Percentiles rank a stretch among this genome's conserved stretches.
phyloP scores from a whole-genome alignment of 2,329 filamentous ascomycete genomes.

The Orbilia javanica region DNA sequence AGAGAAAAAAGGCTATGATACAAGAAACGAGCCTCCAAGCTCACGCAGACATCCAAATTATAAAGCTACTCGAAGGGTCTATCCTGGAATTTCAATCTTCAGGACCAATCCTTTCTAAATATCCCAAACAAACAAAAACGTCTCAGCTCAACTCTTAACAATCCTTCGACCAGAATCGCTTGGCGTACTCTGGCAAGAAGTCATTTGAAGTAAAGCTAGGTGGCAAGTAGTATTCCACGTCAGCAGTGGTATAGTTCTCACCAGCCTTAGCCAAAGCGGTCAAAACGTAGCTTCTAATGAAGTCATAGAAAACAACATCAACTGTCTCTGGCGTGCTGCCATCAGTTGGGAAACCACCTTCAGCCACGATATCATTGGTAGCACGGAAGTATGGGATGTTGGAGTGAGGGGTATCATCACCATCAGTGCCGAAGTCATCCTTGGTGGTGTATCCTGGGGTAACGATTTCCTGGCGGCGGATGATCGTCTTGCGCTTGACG shows the following conservation, averaged over 20 bases:
- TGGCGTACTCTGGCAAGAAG: slow-evolving; percentile 51
- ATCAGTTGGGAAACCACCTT: slow-evolving; percentile 72
- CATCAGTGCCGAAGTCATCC: slow-evolving; percentile 84
- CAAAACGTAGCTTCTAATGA: slow-evolving; percentile 85
- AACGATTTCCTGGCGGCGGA: slow-evolving; percentile 62
- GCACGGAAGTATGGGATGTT: slow-evolving; percentile 79
- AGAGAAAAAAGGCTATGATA: slow-evolving; percentile 13
- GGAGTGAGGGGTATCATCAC: slow-evolving; percentile 89
- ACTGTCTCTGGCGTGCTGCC: slow-evolving; percentile 75
- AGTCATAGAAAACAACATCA: slow-evolving; percentile 91
- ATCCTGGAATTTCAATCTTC: slow-evolving; percentile 10
- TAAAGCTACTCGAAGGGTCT: neutral
- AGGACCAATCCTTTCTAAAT: neutral
- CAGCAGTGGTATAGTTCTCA: slow-evolving; percentile 25
- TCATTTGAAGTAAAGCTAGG: slow-evolving; percentile 49
- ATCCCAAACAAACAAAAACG: slow-evolving; percentile 8
- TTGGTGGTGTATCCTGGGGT: slow-evolving; percentile 86
- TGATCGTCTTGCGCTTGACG: slow-evolving; percentile 68
- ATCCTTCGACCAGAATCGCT: slow-evolving; percentile 42
- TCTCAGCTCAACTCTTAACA: slow-evolving; percentile 32
- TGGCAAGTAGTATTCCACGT: slow-evolving; percentile 36
- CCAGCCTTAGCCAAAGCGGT: slow-evolving; percentile 33
- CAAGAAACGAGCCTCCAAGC: slow-evolving; percentile 13
- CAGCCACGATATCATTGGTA: slow-evolving; percentile 84
- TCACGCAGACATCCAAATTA: slow-evolving; percentile 1